Conservation (phyloP, 257 asterid genomes). For the Solanum bukasovii region DNA sequence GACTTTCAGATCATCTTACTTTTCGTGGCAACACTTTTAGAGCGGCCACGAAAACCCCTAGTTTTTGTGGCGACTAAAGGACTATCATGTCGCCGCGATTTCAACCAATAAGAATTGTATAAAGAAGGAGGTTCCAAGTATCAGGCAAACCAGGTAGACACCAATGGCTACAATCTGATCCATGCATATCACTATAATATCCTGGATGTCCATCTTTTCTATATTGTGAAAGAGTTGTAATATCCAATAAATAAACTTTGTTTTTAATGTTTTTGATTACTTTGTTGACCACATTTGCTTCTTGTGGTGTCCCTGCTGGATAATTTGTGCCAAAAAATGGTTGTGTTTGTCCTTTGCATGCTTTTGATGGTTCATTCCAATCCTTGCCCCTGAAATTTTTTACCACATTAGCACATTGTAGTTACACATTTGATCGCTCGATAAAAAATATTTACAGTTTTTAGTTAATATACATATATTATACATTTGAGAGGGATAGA, state of each 20-base stretch:
- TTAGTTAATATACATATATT: too few species aligned
- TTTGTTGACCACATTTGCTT: conserved; percentile 51
- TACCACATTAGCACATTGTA: background rate
- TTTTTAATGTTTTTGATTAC: conserved; percentile 63
- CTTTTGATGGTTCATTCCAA: conserved; percentile 50
- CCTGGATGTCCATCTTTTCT: conserved; percentile 85
- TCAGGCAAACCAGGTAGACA: conserved; percentile 96
- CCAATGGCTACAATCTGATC: conserved; percentile 95
- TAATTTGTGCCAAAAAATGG: conserved; percentile 52
- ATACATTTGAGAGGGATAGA: too few species aligned
- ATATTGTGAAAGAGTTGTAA: conserved; percentile 64
- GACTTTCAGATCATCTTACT: background rate
- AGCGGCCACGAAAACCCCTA: background rate
- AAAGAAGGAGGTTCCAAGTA: conserved; percentile 77
- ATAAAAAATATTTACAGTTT: too few species aligned
- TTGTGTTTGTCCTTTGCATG: conserved; percentile 50
- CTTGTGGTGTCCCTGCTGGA: conserved; percentile 48
- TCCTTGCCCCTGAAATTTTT: conserved; percentile 50
- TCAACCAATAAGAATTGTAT: conserved; percentile 30
- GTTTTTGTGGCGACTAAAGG: background rate
- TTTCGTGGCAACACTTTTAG: background rate
- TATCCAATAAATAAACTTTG: conserved; percentile 61
- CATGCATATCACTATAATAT: conserved; percentile 37
- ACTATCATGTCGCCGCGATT: background rate
- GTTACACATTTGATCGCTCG: background rate